Evolutionary conservation across 139 green algal species (phyloP), one percentile per base, ranked within the genome.

Genomic region (Astrephomene gubernaculifera): DNA sequence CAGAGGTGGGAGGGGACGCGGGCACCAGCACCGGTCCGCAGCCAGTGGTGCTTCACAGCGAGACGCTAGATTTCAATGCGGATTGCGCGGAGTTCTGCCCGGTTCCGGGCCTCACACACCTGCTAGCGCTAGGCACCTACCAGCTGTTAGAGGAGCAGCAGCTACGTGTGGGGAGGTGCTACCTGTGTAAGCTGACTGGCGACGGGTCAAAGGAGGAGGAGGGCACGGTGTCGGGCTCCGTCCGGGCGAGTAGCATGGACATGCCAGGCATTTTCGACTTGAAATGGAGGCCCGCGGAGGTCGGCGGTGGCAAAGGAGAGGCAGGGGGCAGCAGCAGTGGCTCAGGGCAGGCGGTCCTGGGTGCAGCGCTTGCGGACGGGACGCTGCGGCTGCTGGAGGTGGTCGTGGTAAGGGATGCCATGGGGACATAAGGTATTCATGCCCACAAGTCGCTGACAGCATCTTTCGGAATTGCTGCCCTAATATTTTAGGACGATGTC

Each of bases 81-180:
- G 91, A 94, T 53, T 81, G 78, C 54, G 79, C 87, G 0, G 88
- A 94, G 78, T 94, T 89, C 74, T 91, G 88, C 71, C 84, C 76
- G 4, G 19, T 35, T 6, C 36, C 65, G 2, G 72, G 68, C 2
- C 41, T 67, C 9, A 33, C 54, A 3, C 2, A 85, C 22, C 36
- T 79, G 39, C 87, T 96, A 6, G 94, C 93, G 27, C 89, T 91
- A 0, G 93, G 92, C 41, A 96, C 92, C 0, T 96, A 96, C 82
- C 88, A 96, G 67, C 86, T 96, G 17, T 68, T 96, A 36, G 93
- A 96, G 53, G 68, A 80, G 2, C 91, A 36, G 5, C 64, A 87
- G 24, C 12, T 39, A 45, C 89, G 93, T 5, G 44, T 89, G 14
- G 93, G 93, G 22, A 76, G 65, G 27, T 75, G 94, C 22, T 89